phyloP scores from a whole-genome alignment of 345 rosid genomes.

The Limnanthes douglasii region DNA sequence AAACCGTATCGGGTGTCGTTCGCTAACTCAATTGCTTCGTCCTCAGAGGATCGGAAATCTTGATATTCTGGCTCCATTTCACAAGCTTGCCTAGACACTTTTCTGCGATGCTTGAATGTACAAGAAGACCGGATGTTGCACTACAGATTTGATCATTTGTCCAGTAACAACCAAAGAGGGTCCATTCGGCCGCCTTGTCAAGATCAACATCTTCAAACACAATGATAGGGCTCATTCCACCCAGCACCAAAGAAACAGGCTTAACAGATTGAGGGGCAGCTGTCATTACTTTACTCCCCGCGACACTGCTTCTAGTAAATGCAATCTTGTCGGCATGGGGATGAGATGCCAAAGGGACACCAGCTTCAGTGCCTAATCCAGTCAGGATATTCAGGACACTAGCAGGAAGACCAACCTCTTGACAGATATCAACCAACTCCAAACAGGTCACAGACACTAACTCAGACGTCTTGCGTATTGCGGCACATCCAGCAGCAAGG shows the following conservation, averaged over 20 bases:
- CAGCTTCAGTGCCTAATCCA: slow-evolving; percentile 95
- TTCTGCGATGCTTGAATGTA: slow-evolving; percentile 69
- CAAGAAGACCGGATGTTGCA: slow-evolving; percentile 91
- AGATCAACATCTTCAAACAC: slow-evolving; percentile 90
- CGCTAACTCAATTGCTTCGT: slow-evolving; percentile 90
- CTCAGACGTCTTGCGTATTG: slow-evolving; percentile 86
- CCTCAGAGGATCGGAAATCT: slow-evolving; percentile 95
- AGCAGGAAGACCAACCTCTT: slow-evolving; percentile 86
- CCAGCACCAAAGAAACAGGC: slow-evolving; percentile 93
- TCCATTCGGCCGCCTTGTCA: slow-evolving; percentile 90
- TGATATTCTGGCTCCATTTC: slow-evolving; percentile 64
- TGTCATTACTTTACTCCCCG: slow-evolving; percentile 77
- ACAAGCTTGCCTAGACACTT: slow-evolving; percentile 58
- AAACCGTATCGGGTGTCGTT: slow-evolving; percentile 84
- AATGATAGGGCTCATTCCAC: slow-evolving; percentile 89
- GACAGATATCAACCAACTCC: slow-evolving; percentile 89
- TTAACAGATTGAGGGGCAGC: slow-evolving; percentile 76
- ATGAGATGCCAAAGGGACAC: slow-evolving; percentile 92
- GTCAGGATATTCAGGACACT: slow-evolving; percentile 89
- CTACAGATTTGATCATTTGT: slow-evolving; percentile 97
- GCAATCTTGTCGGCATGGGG: slow-evolving; percentile 89
- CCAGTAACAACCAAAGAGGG: slow-evolving; percentile 85
- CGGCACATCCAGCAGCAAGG: slow-evolving; percentile 93
- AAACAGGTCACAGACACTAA: slow-evolving; percentile 81
- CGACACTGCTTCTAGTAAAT: slow-evolving; percentile 85